Evolutionary conservation across 1,139 yeast species (phyloP).

Genomic region (Chernovozyma sophiae-reginae): DNA sequence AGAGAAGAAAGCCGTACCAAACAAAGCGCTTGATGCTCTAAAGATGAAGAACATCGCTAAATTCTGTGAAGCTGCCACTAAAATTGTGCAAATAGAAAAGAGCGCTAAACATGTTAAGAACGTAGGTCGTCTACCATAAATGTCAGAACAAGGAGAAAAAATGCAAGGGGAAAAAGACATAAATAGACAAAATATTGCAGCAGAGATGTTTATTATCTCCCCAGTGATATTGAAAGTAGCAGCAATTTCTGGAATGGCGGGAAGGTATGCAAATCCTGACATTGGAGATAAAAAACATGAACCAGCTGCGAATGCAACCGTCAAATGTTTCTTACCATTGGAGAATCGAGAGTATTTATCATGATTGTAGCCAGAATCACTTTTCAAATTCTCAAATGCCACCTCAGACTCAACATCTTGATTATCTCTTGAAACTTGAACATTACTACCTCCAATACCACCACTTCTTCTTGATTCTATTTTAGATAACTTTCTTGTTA

Average conservation of each 20-base stretch:
- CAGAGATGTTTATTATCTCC: constrained; percentile 42
- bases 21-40: constrained; percentile 43
- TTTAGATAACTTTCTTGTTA: constrained; percentile 13
- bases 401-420: background rate
- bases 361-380: background rate
- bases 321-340: constrained; percentile 1
- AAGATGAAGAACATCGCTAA: constrained; percentile 49
- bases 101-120: constrained; percentile 33
- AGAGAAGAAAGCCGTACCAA: constrained; percentile 50
- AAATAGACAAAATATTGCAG: constrained; percentile 45
- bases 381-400: background rate
- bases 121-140: constrained; percentile 44
- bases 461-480: constrained; percentile 14
- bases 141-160: constrained; percentile 44
- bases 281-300: constrained; percentile 40
- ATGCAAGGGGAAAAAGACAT: constrained; percentile 51
- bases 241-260: constrained; percentile 50
- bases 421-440: background rate
- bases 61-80: constrained; percentile 34
- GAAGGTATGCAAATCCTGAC: constrained; percentile 40
- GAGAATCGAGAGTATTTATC: constrained; percentile 4
- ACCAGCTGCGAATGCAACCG: constrained; percentile 15
- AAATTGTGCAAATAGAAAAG: constrained; percentile 28
- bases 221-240: constrained; percentile 32
- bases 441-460: background rate